Base-by-base conservation (phyloP, 768 basidiomycete genomes). In the Clitopilus passeckerianus region DNA sequence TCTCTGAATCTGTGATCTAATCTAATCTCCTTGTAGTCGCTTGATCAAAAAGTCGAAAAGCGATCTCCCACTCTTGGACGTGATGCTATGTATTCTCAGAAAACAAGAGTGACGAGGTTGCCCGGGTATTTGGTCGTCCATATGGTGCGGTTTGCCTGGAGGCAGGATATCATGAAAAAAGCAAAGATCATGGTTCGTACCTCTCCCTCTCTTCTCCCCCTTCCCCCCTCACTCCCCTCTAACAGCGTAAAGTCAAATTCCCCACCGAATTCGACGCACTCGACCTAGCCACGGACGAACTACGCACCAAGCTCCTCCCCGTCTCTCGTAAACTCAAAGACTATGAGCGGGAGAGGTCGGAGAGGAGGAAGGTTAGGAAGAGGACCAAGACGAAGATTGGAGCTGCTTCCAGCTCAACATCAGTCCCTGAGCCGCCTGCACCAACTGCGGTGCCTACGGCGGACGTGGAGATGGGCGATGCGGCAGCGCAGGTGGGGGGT, bases 131-230 rank as follows among this genome's bases (percentile, higher is more conserved):
- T 97, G 20, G 87, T 89, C 5, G 85, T 98, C 4, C 94, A 98
- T 66, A 92, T 98, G 90, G 95, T 95, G 12, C 90, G 97, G 53
- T 99, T 98, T 71, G 89, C 87, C 58, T 99, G 97, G 97, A 79
- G 93, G 60, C 79, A 84, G 35, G 97, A 98, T 64, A 95, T 97
- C 60, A 74, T 74, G 56, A 93, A 89, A 77, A 98, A 98, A 69
- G 87, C 96, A 1, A 98, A 99, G 76, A 96, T 98, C 70, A 94
- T 99, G 96, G 90, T 90, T 61, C 46, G 75, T 65, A 15, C 24
- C 14, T 56, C 9, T 2, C 37, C 18, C 34, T 33, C 14, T 12
- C 23, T 15, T 15, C 15, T 56, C 37, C 8, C 15, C 6, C 15
- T 23, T 14, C 24, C 46, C 10, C 58, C 34, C 23, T 24, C 20